Percentiles rank a stretch among this genome's conserved stretches.
Conservation (phyloP, 2,329 filamentous ascomycete genomes). For the Fusarium papillatum region DNA sequence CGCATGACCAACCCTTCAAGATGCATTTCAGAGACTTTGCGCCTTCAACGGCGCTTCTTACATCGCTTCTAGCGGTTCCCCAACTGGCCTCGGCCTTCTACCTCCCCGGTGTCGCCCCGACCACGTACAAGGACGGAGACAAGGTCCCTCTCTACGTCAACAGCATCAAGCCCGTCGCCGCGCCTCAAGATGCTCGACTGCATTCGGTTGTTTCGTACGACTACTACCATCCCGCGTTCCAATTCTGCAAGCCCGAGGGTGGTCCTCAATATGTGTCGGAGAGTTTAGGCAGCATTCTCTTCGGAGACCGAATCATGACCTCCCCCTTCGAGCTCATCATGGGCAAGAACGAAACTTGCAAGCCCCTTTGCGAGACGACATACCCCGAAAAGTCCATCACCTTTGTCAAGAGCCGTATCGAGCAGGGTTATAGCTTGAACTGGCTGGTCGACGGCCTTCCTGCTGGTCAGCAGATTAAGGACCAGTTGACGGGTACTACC, state of each 20-base stretch:
- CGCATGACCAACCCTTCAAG: conserved; percentile 47
- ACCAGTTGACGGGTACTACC: conserved; percentile 80
- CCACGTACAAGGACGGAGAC: conserved; percentile 87
- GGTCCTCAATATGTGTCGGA: conserved; percentile 87
- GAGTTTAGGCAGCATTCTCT: conserved; percentile 90
- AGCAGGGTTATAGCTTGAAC: conserved; percentile 91
- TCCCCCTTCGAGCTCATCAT: conserved; percentile 93
- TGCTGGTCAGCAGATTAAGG: conserved; percentile 85
- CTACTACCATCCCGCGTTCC: conserved; percentile 91
- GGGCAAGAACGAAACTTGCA: conserved; percentile 89
- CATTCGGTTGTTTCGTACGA: conserved; percentile 97
- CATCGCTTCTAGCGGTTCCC: conserved; percentile 64
- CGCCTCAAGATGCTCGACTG: conserved; percentile 81
- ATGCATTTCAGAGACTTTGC: conserved; percentile 63
- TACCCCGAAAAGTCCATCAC: conserved; percentile 76
- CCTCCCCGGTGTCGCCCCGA: conserved; percentile 94
- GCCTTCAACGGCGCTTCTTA: conserved; percentile 62
- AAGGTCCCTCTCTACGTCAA: conserved; percentile 93
- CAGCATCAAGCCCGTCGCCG: conserved; percentile 87
- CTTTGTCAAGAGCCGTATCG: conserved; percentile 88
- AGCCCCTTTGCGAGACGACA: conserved; percentile 78
- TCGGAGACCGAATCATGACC: conserved; percentile 97
- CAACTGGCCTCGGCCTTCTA: conserved; percentile 84
- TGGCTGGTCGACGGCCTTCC: conserved; percentile 97
- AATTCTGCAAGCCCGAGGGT: conserved; percentile 86